Evolutionary conservation across 805 yeast genomes (phyloP).

Genomic region (Phaffomyces thermotolerans): DNA sequence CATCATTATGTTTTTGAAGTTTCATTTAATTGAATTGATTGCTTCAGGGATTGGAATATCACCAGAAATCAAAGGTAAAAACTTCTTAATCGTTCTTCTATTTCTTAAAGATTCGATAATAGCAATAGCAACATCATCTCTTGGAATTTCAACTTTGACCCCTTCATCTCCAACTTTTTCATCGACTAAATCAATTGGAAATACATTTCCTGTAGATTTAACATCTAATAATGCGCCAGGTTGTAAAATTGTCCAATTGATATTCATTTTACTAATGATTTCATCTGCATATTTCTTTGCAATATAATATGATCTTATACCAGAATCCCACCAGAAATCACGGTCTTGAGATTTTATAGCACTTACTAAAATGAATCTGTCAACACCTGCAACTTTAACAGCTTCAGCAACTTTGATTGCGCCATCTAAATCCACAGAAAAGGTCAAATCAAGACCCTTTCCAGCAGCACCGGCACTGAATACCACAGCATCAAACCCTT

Average conservation of each 20-base stretch:
- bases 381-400: slow-evolving; percentile 34
- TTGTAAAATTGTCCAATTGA: slow-evolving; percentile 44
- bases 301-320: slow-evolving; percentile 43
- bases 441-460: slow-evolving; percentile 35
- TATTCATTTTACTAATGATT: slow-evolving; percentile 34
- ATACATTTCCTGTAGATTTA: slow-evolving; percentile 37
- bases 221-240: slow-evolving; percentile 42
- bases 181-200: slow-evolving; percentile 23
- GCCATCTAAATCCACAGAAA: slow-evolving; percentile 55
- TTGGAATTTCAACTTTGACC: slow-evolving; percentile 15
- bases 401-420: slow-evolving; percentile 54
- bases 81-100: slow-evolving; percentile 33
- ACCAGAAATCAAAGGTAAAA: slow-evolving; percentile 40
- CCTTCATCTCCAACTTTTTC: neutral
- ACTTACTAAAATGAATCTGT: slow-evolving; percentile 46
- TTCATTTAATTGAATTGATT: neutral
- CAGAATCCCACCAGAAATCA: slow-evolving; percentile 33
- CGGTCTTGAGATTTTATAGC: slow-evolving; percentile 50
- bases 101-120: slow-evolving; percentile 32
- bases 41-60: slow-evolving; percentile 21
- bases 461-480: slow-evolving; percentile 62
- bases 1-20: too few species aligned
- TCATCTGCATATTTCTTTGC: slow-evolving; percentile 58
- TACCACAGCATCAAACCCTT: slow-evolving; percentile 48
- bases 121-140: slow-evolving; percentile 51